Conservation (phyloP, 2,329 filamentous ascomycete species). For the Trichoderma atrobrunneum region DNA sequence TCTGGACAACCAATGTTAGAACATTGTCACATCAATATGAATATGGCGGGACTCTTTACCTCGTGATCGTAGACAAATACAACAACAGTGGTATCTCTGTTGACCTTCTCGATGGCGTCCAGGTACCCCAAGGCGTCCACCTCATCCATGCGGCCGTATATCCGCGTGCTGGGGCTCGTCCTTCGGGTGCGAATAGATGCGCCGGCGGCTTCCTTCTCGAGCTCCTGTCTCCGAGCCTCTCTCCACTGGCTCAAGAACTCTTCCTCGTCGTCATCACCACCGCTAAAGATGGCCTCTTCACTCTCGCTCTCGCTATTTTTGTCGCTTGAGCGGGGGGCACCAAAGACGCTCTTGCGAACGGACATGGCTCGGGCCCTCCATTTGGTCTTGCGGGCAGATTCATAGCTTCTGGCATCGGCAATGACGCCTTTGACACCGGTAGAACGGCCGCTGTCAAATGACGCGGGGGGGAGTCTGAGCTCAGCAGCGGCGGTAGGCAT, state of each 20-base stretch:
- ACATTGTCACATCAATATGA: neutral
- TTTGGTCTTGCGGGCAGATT: slow-evolving; percentile 59
- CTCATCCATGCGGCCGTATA: slow-evolving; percentile 75
- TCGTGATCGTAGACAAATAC: slow-evolving; percentile 90
- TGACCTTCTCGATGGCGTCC: slow-evolving; percentile 92
- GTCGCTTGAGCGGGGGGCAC: slow-evolving; percentile 34
- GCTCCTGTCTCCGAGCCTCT: slow-evolving; percentile 71
- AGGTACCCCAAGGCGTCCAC: slow-evolving; percentile 91
- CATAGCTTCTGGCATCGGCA: slow-evolving; percentile 75
- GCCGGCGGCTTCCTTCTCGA: slow-evolving; percentile 61
- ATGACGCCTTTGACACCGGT: slow-evolving; percentile 87
- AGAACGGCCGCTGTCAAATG: slow-evolving; percentile 65
- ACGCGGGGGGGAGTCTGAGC: slow-evolving; percentile 59
- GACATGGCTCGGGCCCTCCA: slow-evolving; percentile 52
- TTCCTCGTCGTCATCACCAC: slow-evolving; percentile 57
- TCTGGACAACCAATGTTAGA: slow-evolving; percentile 51
- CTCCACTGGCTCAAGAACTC: slow-evolving; percentile 89
- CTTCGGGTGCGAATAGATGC: slow-evolving; percentile 59
- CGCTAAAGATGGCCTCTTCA: slow-evolving; percentile 42
- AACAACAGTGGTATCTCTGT: slow-evolving; percentile 76
- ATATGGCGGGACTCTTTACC: slow-evolving; percentile 50
- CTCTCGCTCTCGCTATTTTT: slow-evolving; percentile 45
- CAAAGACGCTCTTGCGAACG: slow-evolving; percentile 56
- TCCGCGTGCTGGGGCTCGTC: slow-evolving; percentile 71
- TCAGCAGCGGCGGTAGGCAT: slow-evolving; percentile 53